A percentile compares a stretch with the other conserved stretches of the same genome.
Conservation (phyloP, 2,329 filamentous ascomycete species). For the Penicillium sp. region DNA sequence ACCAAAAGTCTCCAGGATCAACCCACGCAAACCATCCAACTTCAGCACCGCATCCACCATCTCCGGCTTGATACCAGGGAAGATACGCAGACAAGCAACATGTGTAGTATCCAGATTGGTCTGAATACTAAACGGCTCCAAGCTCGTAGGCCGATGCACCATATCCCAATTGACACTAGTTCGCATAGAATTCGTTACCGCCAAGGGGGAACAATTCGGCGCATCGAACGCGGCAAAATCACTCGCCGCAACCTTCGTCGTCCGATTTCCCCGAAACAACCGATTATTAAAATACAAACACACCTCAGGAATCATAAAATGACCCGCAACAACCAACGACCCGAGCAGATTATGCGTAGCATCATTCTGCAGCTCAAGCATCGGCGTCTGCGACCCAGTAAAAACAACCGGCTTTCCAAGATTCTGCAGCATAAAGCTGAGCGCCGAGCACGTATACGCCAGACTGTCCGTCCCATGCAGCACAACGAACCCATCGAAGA, state of each 20-base stretch:
- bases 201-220: constrained; percentile 81
- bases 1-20: constrained; percentile 88
- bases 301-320: constrained; percentile 90
- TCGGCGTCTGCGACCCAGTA: constrained; percentile 78
- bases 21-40: constrained; percentile 71
- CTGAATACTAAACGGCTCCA: constrained; percentile 72
- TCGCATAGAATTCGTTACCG: constrained; percentile 74
- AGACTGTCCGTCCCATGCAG: constrained; percentile 89
- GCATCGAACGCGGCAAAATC: constrained; percentile 84
- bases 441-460: constrained; percentile 81
- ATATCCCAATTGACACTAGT: constrained; percentile 79
- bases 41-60: constrained; percentile 84
- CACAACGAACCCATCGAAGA: constrained; percentile 88
- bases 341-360: constrained; percentile 87
- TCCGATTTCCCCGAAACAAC: constrained; percentile 82
- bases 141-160: constrained; percentile 69
- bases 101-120: constrained; percentile 79
- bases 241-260: constrained; percentile 82
- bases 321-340: constrained; percentile 83
- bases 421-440: constrained; percentile 91
- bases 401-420: constrained; percentile 88
- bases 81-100: constrained; percentile 84
- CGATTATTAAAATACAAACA: constrained; percentile 92
- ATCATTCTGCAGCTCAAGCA: constrained; percentile 87
- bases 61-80: constrained; percentile 88